Percentiles rank a stretch among this genome's conserved stretches.
Conservation (phyloP, 1,284 basidiomycete species). For the Acaromyces ingoldii region DNA sequence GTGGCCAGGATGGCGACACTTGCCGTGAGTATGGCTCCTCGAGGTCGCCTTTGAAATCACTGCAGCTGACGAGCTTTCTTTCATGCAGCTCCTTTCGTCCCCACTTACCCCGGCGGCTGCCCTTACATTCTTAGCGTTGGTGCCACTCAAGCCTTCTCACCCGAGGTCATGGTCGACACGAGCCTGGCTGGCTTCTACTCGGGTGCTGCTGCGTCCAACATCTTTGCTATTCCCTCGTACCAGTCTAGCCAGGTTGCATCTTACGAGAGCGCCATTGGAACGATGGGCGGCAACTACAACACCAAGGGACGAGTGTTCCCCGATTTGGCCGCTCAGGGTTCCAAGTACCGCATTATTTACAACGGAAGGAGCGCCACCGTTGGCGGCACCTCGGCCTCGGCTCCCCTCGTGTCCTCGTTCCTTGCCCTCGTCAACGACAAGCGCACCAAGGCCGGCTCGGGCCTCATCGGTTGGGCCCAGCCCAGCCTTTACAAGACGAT, state of each 20-base stretch:
- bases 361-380: neutral
- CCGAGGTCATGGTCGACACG: conserved; percentile 5
- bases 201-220: conserved; percentile 8
- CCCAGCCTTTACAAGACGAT: conserved; percentile 12
- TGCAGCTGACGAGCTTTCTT: too few species aligned
- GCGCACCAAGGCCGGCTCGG: conserved; percentile 1
- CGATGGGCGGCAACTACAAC: conserved; percentile 12
- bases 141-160: conserved; percentile 9
- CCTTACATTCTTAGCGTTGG: conserved; percentile 16
- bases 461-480: conserved; percentile 10
- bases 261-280: conserved; percentile 5
- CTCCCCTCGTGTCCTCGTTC: conserved; percentile 9
- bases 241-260: conserved; percentile 2
- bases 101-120: conserved; percentile 12
- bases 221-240: conserved; percentile 9
- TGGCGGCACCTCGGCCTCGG: conserved; percentile 13
- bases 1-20: neutral
- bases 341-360: conserved; percentile 2
- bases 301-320: conserved; percentile 13
- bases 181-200: conserved; percentile 7
- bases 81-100: too few species aligned
- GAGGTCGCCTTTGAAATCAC: too few species aligned
- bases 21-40: too few species aligned
- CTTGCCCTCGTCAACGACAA: conserved; percentile 12
- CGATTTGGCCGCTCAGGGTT: conserved; percentile 13